These are phyloP conservation scores for Brassica cretica DNA, from an alignment of 345 rosid species.

Conservation along the genomic window DNA sequence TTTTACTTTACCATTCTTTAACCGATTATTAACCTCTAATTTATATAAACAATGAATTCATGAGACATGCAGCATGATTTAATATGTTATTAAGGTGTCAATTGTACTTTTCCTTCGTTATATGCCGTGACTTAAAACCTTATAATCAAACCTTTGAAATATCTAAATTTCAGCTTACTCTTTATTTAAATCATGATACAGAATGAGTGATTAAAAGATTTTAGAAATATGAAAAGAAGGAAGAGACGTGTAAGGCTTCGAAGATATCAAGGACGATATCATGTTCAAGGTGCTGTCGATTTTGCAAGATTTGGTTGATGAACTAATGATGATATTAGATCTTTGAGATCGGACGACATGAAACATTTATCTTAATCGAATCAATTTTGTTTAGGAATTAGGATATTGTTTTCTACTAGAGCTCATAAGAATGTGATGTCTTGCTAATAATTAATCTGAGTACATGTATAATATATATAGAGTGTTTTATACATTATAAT, in stretches of 20 bases:
- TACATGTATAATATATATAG: background rate
- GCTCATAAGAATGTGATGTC: background rate
- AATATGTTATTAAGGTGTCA: background rate
- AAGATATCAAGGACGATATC: background rate
- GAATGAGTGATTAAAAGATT: background rate
- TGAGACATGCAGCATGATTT: background rate
- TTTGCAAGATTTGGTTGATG: constrained; percentile 9
- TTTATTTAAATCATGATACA: background rate
- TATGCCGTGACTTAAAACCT: background rate
- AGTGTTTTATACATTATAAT: background rate
- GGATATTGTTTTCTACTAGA: background rate
- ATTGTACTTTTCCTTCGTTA: background rate
- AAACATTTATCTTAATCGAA: background rate
- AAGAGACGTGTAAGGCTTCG: constrained; percentile 7
- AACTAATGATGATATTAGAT: constrained; percentile 5
- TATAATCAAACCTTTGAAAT: background rate
- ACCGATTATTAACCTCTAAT: background rate
- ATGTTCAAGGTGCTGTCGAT: background rate
- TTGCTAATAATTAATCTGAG: background rate
- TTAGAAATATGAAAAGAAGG: background rate
- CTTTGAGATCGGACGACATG: background rate
- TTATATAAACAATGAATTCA: background rate
- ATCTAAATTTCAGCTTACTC: background rate
- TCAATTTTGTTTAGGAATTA: background rate
- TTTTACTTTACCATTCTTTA: constrained; percentile 8